Conservation (phyloP, 2,329 filamentous ascomycete genomes). For the Colletotrichum sojae region DNA sequence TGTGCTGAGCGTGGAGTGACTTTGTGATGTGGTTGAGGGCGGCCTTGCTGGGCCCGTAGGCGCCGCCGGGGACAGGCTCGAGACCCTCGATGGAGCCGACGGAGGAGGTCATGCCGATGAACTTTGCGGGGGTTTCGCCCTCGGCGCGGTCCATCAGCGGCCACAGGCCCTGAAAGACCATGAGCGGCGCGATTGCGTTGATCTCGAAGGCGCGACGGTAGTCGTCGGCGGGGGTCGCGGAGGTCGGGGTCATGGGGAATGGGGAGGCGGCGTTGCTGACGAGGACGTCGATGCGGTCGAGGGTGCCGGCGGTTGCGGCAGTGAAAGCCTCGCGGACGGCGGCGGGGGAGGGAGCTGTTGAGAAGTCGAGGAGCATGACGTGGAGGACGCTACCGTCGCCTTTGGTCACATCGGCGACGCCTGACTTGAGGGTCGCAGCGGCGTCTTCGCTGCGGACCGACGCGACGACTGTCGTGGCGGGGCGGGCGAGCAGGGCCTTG, state of each 20-base stretch:
- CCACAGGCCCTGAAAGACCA: constrained; percentile 52
- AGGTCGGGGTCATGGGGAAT: constrained; percentile 47
- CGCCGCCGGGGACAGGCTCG: constrained; percentile 50
- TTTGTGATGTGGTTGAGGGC: constrained; percentile 52
- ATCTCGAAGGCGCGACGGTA: constrained; percentile 57
- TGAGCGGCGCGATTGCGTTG: constrained; percentile 59
- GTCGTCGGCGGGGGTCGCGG: constrained; percentile 49
- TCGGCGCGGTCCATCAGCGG: constrained; percentile 52
- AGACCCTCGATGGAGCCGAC: constrained; percentile 51
- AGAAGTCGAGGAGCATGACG: constrained; percentile 56
- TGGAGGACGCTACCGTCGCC: constrained; percentile 50
- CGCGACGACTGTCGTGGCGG: constrained; percentile 65
- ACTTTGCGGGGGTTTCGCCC: constrained; percentile 46
- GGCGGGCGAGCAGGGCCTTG: constrained; percentile 58
- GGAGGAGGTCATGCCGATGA: constrained; percentile 54
- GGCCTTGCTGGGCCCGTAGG: constrained; percentile 54
- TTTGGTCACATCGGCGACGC: constrained; percentile 44
- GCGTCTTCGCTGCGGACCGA: constrained; percentile 51
- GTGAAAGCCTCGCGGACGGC: constrained; percentile 44
- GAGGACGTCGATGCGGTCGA: constrained; percentile 63
- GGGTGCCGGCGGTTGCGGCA: constrained; percentile 46
- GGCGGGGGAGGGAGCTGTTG: constrained; percentile 44
- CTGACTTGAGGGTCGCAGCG: constrained; percentile 34
- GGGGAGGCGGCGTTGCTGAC: constrained; percentile 65
- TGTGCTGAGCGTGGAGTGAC: constrained; percentile 48